phyloP scores from a whole-genome alignment of 225 moss, liverwort and hornwort species.

The Thuidium tamariscinum region DNA sequence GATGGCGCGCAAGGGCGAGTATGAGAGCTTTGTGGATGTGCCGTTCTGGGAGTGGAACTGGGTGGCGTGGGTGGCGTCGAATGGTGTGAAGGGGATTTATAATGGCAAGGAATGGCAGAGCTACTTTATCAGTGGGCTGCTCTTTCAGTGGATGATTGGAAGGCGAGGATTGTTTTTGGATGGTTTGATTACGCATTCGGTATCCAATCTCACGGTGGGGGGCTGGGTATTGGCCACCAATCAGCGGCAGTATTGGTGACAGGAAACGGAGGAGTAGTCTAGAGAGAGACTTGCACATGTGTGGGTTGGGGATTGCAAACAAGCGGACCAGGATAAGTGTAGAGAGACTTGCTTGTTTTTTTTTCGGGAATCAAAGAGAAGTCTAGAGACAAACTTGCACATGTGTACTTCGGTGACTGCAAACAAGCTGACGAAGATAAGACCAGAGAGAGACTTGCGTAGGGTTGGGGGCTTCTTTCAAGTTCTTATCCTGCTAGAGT shows the following conservation, averaged over 20 bases:
- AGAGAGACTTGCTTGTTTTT: neutral
- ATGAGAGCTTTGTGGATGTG: slow-evolving; percentile 33
- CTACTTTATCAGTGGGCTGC: slow-evolving; percentile 38
- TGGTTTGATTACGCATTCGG: slow-evolving; percentile 50
- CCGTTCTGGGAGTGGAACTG: slow-evolving; percentile 64
- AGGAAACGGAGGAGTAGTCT: neutral
- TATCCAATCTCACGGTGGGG: slow-evolving; percentile 56
- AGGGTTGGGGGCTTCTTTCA: neutral
- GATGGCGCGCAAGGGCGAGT: neutral
- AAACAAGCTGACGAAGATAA: neutral
- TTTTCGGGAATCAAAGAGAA: neutral
- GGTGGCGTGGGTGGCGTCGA: slow-evolving; percentile 54
- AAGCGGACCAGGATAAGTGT: neutral
- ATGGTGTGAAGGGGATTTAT: slow-evolving; percentile 45
- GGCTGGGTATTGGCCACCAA: slow-evolving; percentile 65
- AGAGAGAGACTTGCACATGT: neutral
- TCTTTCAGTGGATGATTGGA: slow-evolving; percentile 62
- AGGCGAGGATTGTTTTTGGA: slow-evolving; percentile 67
- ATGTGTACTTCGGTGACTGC: neutral
- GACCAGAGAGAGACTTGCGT: neutral
- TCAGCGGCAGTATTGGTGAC: slow-evolving; percentile 80
- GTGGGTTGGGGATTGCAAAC: neutral
- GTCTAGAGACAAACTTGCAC: neutral
- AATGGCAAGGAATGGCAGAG: slow-evolving; percentile 89
- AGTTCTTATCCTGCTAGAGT: neutral